Evolutionary conservation across 164 flowering plant genomes (phyloP).

Genomic region (Tetracentron sinense): DNA sequence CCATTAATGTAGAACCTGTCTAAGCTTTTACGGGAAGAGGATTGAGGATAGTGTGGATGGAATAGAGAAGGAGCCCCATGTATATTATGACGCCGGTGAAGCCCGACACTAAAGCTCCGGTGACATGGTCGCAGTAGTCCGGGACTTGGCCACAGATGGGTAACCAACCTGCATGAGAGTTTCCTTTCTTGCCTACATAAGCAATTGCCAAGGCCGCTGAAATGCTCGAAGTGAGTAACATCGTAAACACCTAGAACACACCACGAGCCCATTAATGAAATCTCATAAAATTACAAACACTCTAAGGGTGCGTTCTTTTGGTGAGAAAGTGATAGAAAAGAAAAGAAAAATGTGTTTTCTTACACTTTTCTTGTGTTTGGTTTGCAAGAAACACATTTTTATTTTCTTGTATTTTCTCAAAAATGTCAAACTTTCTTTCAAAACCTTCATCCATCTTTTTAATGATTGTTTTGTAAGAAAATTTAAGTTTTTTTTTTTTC

Average conservation of each 20-base stretch:
- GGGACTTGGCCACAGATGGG: constrained; percentile 70
- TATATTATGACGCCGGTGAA: constrained; percentile 40
- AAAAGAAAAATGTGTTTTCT: too few relatives aligned
- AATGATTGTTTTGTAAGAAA: too few relatives aligned
- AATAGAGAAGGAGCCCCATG: constrained; percentile 34
- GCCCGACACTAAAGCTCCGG: constrained; percentile 52
- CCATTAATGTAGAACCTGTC: background rate
- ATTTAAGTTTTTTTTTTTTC: too few relatives aligned
- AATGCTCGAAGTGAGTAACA: constrained; percentile 54
- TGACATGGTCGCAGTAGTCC: constrained; percentile 51
- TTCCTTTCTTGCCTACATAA: constrained; percentile 71
- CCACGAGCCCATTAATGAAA: too few relatives aligned
- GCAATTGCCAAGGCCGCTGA: constrained; percentile 68
- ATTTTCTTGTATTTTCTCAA: too few relatives aligned
- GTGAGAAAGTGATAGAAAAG: too few relatives aligned
- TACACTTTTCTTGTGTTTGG: too few relatives aligned
- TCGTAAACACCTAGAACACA: constrained; percentile 33
- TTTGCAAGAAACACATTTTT: too few relatives aligned
- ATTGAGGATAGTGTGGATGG: constrained; percentile 35
- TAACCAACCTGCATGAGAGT: constrained; percentile 67
- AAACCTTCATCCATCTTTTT: too few relatives aligned
- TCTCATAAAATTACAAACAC: too few relatives aligned
- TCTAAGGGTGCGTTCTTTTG: too few relatives aligned
- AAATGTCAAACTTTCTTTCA: too few relatives aligned
- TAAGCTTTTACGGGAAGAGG: constrained; percentile 23